Conservation (phyloP, 305 asterid species). For the Plantago coronopus region DNA sequence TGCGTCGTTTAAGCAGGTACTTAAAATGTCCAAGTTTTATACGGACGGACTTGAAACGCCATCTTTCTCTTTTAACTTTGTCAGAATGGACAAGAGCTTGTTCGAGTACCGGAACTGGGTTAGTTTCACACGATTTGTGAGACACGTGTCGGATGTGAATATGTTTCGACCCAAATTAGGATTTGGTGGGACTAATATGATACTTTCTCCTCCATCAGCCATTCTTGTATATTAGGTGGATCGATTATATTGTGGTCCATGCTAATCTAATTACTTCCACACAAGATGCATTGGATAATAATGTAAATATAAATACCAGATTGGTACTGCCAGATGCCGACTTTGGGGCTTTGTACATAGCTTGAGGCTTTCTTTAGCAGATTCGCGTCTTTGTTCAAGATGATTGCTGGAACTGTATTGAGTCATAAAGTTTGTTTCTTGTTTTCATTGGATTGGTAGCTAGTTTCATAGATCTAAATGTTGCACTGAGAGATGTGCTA, state of each 20-base stretch:
- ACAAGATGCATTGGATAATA: conserved; percentile 6
- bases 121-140: conserved; percentile 63
- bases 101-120: conserved; percentile 53
- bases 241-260: background rate
- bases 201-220: conserved; percentile 32
- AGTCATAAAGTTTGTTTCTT: background rate
- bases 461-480: background rate
- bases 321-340: conserved; percentile 19
- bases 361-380: conserved; percentile 9
- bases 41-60: conserved; percentile 44
- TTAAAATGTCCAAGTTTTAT: conserved; percentile 52
- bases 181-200: conserved; percentile 42
- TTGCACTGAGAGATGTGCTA: background rate
- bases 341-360: conserved; percentile 25
- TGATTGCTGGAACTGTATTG: background rate
- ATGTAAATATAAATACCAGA: background rate
- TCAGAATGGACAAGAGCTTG: conserved; percentile 62
- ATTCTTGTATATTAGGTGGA: conserved; percentile 42
- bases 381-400: background rate
- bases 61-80: conserved; percentile 66
- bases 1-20: conserved; percentile 50
- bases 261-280: conserved; percentile 13
- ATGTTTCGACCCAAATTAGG: conserved; percentile 40
- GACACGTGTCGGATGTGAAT: conserved; percentile 47
- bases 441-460: background rate